Base-by-base conservation (phyloP, 176 grass and related monocot species). In the Typha latifolia region DNA sequence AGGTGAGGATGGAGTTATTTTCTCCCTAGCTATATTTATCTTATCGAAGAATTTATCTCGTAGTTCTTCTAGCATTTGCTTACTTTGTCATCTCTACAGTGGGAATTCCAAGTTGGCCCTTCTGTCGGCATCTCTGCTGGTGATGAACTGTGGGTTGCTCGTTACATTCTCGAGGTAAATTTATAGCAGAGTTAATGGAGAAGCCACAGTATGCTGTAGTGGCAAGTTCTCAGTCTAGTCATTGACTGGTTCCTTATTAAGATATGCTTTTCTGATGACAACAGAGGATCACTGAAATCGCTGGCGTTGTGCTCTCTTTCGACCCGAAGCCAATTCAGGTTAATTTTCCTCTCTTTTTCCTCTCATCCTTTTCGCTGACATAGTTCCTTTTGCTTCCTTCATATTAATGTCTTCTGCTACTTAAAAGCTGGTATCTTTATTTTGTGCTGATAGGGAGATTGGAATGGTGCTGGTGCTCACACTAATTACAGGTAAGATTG, bases 51-150 rank as follows among this genome's bases (percentile, higher is more conserved):
- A 22, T 11, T 19, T 19, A 12, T n/a, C 20, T 16, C 16, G 21
- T 59, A 11, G 10, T 59, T 16, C n/a, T 22, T 59, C 18, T 22
- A 12, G 37, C 37, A 43, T 9, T 10, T 0, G 37, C 37, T 43
- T 43, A 43, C 16, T 20, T 62, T 74, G 22, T 14, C 32, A 32
- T 51, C 3, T 69, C 14, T 47, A 22, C 53, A 96, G 92, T 96
- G 88, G 92, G 91, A 96, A 71, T 90, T 96, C 59, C 91, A 96
- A 63, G 82, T 96, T 8, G 91, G 91, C 0, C 91, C 91, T 18
- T 64, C 82, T 19, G 84, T 87, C 3, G 87, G 87, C 62, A 62
- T 90, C 61, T 71, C 84, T 0, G 81, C 87, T 4, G 79, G 84
- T 16, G 87, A 96, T 13, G n/a, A 96, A 21, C 15, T 90, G 66